Evolutionary conservation across 352 stramenopile species (phyloP), one percentile per base, ranked within the genome.

Genomic region (Phytophthora syringae): DNA sequence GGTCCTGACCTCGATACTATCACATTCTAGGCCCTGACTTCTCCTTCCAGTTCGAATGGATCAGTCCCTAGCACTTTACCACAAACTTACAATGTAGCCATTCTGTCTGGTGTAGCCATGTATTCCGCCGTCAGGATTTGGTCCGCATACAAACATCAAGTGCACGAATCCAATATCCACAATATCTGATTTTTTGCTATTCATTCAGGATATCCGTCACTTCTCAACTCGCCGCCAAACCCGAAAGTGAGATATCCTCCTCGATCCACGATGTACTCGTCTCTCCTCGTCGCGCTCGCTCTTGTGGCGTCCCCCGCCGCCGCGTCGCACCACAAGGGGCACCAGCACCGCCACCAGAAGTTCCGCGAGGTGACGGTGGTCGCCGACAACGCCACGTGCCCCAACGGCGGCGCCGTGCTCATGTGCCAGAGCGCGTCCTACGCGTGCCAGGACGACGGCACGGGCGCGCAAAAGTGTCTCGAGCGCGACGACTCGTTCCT

Each of bases 341-440:
- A 75, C 63, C 49, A 72, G 42, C 54, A 62, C 52, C 32, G 50
- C 45, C 58, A 79, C 68, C 70, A 72, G 56, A 85, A 85, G 72
- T 88, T 85, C 67, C 74, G 67, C 12, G 74, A 83, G 20, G 67
- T 77, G 50, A 67, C 72, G 15, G 60, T 88, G 30, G 79, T 88
- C 55, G 64, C 45, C 1, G 55, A 77, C 51, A 78, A 79, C 52
- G 74, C 60, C 2, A 60, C 52, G 12, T 88, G 79, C 59, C 79
- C 79, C 32, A 81, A 80, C 27, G 76, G 74, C 40, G 79, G 76
- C 13, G 61, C 66, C 16, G 67, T 84, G 47, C 63, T 84, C 7
- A 32, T 85, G 32, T 87, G 79, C 44, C 50, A 72, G 47, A 75
- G 67, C 34, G 56, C 61, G n/a, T 73, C 64, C 18, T 76, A 84